Evolutionary conservation across 2,329 filamentous ascomycete species (phyloP).

Genomic region (Beauveria sp.): DNA sequence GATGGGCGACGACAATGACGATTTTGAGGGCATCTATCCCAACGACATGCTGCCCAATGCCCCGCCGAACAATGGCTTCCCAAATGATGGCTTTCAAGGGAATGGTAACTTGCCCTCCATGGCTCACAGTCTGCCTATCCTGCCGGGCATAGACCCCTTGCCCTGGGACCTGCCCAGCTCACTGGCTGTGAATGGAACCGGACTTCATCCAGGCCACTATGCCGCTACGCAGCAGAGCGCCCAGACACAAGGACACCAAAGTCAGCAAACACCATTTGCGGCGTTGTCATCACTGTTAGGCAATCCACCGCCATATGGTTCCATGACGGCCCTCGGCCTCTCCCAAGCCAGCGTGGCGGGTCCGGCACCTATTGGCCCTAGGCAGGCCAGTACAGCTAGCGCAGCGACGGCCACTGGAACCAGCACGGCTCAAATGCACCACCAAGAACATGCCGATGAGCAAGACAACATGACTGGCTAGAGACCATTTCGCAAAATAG

Average conservation of each 20-base stretch:
- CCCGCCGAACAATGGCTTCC: constrained; percentile 1
- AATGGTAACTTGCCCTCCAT: background rate
- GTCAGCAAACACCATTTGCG: constrained; percentile 15
- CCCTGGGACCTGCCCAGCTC: background rate
- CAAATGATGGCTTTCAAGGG: background rate
- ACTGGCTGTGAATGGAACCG: background rate
- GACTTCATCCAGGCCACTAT: background rate
- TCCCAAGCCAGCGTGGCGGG: constrained; percentile 25
- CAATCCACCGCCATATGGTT: constrained; percentile 19
- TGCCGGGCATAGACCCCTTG: background rate
- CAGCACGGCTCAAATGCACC: constrained; percentile 30
- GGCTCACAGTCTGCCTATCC: constrained; percentile 6
- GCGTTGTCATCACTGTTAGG: constrained; percentile 22
- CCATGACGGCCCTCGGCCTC: constrained; percentile 16
- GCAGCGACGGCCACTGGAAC: constrained; percentile 22
- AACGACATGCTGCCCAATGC: constrained; percentile 31
- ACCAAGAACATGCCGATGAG: constrained; percentile 16
- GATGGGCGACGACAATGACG: constrained; percentile 37
- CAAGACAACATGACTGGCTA: constrained; percentile 11
- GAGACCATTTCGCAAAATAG: background rate
- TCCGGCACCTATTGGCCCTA: constrained; percentile 17
- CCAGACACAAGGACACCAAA: constrained; percentile 13
- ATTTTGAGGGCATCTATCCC: constrained; percentile 32
- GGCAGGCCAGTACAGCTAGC: constrained; percentile 19
- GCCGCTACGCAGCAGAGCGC: background rate